A percentile compares a stretch with the other conserved stretches of the same genome.
Conservation (phyloP, 352 stramenopile species). For the Phytophthora cajani region DNA sequence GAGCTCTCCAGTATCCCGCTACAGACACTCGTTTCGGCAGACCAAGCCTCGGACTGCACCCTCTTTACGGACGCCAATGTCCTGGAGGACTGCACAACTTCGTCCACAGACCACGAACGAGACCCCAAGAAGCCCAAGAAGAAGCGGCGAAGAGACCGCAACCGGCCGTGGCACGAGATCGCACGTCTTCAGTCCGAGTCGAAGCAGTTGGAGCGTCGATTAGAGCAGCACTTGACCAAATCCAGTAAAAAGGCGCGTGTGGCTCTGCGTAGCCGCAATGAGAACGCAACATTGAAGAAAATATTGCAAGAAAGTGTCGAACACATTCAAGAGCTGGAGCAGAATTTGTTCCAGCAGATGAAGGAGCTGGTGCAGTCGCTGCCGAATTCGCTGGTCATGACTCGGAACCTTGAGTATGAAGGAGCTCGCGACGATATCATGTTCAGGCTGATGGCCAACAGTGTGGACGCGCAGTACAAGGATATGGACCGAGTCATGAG, state of each 20-base stretch:
- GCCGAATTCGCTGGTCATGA: not conserved
- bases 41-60: too few relatives aligned
- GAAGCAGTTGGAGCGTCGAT: too few relatives aligned
- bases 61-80: too few relatives aligned
- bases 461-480: not conserved
- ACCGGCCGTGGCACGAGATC: slow-evolving; percentile 7
- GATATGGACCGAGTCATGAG: not conserved
- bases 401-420: not conserved
- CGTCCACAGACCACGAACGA: too few relatives aligned
- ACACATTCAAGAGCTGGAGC: not conserved
- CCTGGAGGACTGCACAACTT: too few relatives aligned
- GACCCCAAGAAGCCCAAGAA: slow-evolving; percentile 4
- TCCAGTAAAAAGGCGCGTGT: not conserved
- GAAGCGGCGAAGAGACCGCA: slow-evolving; percentile 6
- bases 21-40: too few relatives aligned
- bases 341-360: not conserved
- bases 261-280: not conserved
- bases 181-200: not conserved
- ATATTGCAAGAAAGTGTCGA: not conserved
- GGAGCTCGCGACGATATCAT: not conserved
- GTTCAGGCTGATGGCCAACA: not conserved
- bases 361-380: not conserved
- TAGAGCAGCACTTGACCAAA: not conserved
- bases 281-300: not conserved
- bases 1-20: too few relatives aligned